Evolutionary conservation across 306 rosid genomes (phyloP).

Genomic region (Castanea crenata): DNA sequence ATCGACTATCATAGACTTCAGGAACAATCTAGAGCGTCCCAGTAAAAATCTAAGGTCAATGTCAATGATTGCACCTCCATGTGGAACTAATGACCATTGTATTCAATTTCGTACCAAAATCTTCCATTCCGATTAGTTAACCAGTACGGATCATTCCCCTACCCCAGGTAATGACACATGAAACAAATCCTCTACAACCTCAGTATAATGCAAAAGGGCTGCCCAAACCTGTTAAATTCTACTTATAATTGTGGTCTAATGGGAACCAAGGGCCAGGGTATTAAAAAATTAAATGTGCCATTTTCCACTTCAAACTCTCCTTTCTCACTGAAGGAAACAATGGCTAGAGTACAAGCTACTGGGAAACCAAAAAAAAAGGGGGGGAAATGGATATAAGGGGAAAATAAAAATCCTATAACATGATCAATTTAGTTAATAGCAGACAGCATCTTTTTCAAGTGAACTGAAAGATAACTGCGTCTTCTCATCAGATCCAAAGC

Average conservation of each 20-base stretch:
- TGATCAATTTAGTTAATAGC: conserved; percentile 34
- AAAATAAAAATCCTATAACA: conserved; percentile 4
- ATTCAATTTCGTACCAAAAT: too few relatives aligned
- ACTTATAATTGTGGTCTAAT: not conserved
- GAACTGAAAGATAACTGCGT: conserved; percentile 51
- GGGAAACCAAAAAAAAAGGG: too few relatives aligned
- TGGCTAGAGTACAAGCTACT: not conserved
- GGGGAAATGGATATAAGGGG: not conserved
- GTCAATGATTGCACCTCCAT: too few relatives aligned
- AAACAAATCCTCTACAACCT: not conserved
- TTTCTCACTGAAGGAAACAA: not conserved
- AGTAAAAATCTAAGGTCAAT: too few relatives aligned
- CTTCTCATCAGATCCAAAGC: conserved; percentile 62
- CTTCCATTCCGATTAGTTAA: too few relatives aligned
- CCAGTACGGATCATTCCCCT: too few relatives aligned
- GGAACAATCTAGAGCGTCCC: too few relatives aligned
- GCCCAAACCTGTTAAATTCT: not conserved
- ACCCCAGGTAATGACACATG: not conserved
- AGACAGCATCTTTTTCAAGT: conserved; percentile 48
- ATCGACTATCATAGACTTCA: too few relatives aligned
- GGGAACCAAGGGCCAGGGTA: not conserved
- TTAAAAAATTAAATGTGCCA: not conserved
- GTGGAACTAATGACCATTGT: too few relatives aligned
- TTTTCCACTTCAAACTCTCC: not conserved
- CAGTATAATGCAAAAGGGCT: not conserved